A percentile compares a stretch with the other conserved stretches of the same genome.
phyloP scores from a whole-genome alignment of 2,329 filamentous ascomycete genomes.

The Microcyclosporella mali region DNA sequence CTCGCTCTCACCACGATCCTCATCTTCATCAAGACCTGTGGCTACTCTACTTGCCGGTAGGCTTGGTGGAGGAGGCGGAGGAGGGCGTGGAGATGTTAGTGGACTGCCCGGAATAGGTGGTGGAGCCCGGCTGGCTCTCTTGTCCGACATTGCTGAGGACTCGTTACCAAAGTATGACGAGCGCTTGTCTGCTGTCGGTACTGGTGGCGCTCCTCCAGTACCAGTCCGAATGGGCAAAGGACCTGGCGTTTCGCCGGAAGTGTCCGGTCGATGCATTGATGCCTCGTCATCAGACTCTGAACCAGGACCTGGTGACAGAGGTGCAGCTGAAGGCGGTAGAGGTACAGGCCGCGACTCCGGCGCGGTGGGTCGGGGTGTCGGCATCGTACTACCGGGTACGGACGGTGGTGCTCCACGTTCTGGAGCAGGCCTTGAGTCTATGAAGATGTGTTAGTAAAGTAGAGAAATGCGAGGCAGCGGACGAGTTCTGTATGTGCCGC shows the following conservation, averaged over 20 bases:
- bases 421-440: slow-evolving; percentile 17
- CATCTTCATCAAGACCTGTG: slow-evolving; percentile 43
- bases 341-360: slow-evolving; percentile 30
- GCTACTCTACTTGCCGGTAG: slow-evolving; percentile 33
- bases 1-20: slow-evolving; percentile 77
- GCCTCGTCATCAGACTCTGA: slow-evolving; percentile 87
- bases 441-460: slow-evolving; percentile 5
- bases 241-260: slow-evolving; percentile 25
- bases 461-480: slow-evolving; percentile 1
- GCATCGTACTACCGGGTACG: slow-evolving; percentile 12
- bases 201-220: slow-evolving; percentile 31
- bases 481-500: slow-evolving; percentile 2
- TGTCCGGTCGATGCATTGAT: slow-evolving; percentile 44
- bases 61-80: slow-evolving; percentile 44
- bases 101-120: slow-evolving; percentile 36
- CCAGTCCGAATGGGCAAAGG: slow-evolving; percentile 28
- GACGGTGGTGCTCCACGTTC: slow-evolving; percentile 16
- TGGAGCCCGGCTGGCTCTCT: slow-evolving; percentile 31
- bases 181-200: slow-evolving; percentile 31
- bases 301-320: slow-evolving; percentile 63
- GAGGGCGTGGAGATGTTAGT: slow-evolving; percentile 34
- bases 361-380: slow-evolving; percentile 9
- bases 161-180: slow-evolving; percentile 38
- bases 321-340: slow-evolving; percentile 29
- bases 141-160: slow-evolving; percentile 29